A percentile compares a stretch with the other conserved stretches of the same genome.
Evolutionary conservation across 129 eudicot species (phyloP).

Genomic region (Escallonia herrerae): DNA sequence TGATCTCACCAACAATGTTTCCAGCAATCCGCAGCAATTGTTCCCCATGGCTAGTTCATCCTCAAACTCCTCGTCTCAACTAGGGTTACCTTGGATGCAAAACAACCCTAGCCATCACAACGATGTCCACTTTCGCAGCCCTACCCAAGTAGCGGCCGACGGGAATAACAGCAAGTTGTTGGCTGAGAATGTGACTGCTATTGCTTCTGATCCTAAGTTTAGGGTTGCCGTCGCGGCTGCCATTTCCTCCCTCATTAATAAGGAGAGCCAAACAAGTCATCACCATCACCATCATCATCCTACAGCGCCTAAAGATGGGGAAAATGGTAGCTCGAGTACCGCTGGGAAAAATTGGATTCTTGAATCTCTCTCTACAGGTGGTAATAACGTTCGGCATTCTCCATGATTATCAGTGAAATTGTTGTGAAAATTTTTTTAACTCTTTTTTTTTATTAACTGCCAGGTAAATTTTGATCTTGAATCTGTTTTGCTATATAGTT

Average conservation of each 20-base stretch:
- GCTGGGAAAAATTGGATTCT: too few species aligned
- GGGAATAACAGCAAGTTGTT: slow-evolving; percentile 19
- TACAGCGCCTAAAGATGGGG: slow-evolving; percentile 18
- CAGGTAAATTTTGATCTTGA: too few species aligned
- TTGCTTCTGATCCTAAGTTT: slow-evolving; percentile 82
- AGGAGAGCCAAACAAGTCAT: slow-evolving; percentile 46
- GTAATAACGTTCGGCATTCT: too few species aligned
- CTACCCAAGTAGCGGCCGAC: slow-evolving; percentile 11
- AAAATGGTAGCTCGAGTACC: slow-evolving; percentile 4
- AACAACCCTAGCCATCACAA: slow-evolving; percentile 15
- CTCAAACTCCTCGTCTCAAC: slow-evolving; percentile 21
- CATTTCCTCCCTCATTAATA: slow-evolving; percentile 67
- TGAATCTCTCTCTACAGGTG: too few species aligned
- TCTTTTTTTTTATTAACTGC: too few species aligned
- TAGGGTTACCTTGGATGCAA: slow-evolving; percentile 51
- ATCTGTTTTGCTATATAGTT: too few species aligned
- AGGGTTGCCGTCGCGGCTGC: slow-evolving; percentile 97
- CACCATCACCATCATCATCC: neutral
- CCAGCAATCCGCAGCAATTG: slow-evolving; percentile 17
- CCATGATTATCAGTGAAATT: too few species aligned
- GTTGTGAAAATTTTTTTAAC: too few species aligned
- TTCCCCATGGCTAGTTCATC: slow-evolving; percentile 26
- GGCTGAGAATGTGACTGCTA: slow-evolving; percentile 69
- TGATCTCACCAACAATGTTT: slow-evolving; percentile 47
- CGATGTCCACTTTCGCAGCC: slow-evolving; percentile 14